Percentiles rank a stretch among this genome's conserved stretches.
Conservation (phyloP, 371 early-diverging fungal genomes). For the Haplosporangium sp. region DNA sequence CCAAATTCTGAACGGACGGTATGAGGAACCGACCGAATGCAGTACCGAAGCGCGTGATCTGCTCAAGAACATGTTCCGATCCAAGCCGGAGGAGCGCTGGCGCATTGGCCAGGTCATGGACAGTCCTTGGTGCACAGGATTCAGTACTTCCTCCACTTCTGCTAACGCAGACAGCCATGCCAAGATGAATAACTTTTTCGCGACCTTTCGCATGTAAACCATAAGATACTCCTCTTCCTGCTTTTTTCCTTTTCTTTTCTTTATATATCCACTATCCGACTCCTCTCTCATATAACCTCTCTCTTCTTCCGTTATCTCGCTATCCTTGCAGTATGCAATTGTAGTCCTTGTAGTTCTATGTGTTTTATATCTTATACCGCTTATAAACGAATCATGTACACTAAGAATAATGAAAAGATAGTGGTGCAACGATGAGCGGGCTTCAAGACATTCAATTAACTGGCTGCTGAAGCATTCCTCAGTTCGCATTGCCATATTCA, state of each 20-base stretch:
- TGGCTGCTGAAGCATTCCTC: neutral
- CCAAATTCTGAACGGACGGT: slow-evolving; percentile 70
- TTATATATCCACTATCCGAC: neutral
- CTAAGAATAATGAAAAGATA: neutral
- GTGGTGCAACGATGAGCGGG: neutral
- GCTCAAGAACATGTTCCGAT: slow-evolving; percentile 35
- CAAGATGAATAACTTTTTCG: slow-evolving; percentile 28
- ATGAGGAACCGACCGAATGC: slow-evolving; percentile 54
- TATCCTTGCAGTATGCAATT: neutral
- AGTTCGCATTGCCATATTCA: neutral
- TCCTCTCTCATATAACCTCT: neutral
- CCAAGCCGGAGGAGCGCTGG: slow-evolving; percentile 50
- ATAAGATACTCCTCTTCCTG: neutral
- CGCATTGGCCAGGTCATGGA: slow-evolving; percentile 40
- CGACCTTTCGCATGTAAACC: slow-evolving; percentile 18
- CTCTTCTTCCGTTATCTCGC: neutral
- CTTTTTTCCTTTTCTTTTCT: neutral
- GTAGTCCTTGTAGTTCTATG: neutral
- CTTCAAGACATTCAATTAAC: no score
- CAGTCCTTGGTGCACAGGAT: slow-evolving; percentile 24
- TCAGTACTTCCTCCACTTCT: neutral
- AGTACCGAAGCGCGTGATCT: slow-evolving; percentile 31
- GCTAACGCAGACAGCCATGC: slow-evolving; percentile 7
- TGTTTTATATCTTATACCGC: neutral
- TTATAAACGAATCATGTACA: neutral